Conservation (phyloP, 2,329 filamentous ascomycete genomes). For the Aspergillus pseudoviridinutans region DNA sequence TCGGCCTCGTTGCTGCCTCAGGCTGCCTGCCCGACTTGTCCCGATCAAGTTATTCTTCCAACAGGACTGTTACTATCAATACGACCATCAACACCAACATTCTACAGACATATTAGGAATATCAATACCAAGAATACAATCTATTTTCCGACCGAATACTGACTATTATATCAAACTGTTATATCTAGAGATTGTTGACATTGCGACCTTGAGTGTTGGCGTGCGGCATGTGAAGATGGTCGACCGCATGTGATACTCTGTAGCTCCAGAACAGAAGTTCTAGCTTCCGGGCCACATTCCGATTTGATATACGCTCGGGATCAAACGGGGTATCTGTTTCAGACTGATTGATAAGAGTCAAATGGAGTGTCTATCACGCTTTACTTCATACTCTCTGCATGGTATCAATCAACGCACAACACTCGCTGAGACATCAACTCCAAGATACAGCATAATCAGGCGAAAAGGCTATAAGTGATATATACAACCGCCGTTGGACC, state of each 20-base stretch:
- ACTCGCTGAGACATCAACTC: not conserved
- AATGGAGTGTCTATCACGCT: not conserved
- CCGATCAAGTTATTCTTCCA: not conserved
- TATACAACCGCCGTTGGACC: not conserved
- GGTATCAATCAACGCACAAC: not conserved
- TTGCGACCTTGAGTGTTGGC: not conserved
- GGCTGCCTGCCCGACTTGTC: not conserved
- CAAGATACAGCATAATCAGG: not conserved
- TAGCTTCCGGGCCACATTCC: not conserved
- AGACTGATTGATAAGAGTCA: not conserved
- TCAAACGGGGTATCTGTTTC: not conserved
- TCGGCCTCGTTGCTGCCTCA: not conserved
- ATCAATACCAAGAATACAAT: not conserved
- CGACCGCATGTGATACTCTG: not conserved
- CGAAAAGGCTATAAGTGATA: not conserved
- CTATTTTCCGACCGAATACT: not conserved
- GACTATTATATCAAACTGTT: not conserved
- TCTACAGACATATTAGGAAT: not conserved
- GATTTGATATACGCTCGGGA: not conserved
- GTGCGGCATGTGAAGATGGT: conserved; percentile 1
- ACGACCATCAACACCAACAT: not conserved
- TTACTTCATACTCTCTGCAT: not conserved
- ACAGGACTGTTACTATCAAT: not conserved
- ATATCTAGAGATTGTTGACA: not conserved
- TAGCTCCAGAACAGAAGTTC: not conserved